Evolutionary conservation across 495 filamentous ascomycete species (phyloP), one percentile per base, ranked within the genome.

Genomic region (Aspergillus olivimuriae): DNA sequence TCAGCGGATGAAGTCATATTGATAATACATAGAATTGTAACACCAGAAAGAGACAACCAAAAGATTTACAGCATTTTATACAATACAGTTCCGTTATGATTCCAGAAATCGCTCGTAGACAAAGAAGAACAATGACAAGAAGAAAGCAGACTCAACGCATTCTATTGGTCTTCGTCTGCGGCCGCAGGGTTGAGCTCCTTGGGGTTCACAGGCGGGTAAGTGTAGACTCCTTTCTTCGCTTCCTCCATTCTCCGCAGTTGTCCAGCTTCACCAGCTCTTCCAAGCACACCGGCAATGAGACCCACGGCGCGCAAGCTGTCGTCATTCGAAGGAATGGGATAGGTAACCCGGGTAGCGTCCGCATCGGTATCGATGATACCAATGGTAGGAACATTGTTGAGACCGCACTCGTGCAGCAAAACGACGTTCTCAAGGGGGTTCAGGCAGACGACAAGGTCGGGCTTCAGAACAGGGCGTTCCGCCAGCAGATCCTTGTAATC

Each of bases 291-390:
- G 8, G 85, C 85, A 57, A 99, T 89, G 44, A 97, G 70, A 53
- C 81, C 74, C 14, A 87, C 74, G 47, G 82, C 80, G 15, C 90
- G 82, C 51, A 96, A 54, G 78, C 88, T 94, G 65, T 99, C 92
- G 56, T 99, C 92, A 58, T 99, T 99, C 15, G 88, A 85, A 4
- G 92, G 92, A 51, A 99, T 95, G 2, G 87, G 86, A 63, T 99
- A 99, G 5, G 92, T 99, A 22, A 97, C 88, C 73, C 87, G 88
- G 1, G 86, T 88, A 3, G 92, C 88, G 66, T 99, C 80, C 4
- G 85, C 81, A 66, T 99, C 83, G 0, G 92, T 96, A 69, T 99
- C 92, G 39, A 97, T 82, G 32, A 99, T 71, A 15, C 89, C 92
- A 56, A 99, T 89, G 0, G 94, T 99, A 7, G 92, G 92, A 41